Conservation (phyloP, 176 grass and related monocot genomes). For the Oryza glaberrima region DNA sequence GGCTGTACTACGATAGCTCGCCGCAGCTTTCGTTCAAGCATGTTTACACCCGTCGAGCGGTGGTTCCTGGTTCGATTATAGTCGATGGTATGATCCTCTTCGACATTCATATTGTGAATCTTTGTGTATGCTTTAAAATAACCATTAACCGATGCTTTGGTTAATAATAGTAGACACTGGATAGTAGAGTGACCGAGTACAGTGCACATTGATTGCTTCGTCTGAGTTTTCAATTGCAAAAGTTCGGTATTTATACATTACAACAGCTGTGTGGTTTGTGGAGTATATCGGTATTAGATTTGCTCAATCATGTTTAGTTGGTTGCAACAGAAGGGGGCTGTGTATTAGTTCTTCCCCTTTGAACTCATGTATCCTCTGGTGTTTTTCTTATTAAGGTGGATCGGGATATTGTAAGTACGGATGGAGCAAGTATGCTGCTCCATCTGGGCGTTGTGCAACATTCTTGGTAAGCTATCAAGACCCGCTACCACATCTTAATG, state of each 20-base stretch:
- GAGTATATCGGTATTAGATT: neutral
- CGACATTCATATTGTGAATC: neutral
- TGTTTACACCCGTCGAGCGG: slow-evolving; percentile 58
- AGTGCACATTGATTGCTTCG: neutral
- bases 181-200: neutral
- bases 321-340: neutral
- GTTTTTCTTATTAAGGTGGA: slow-evolving; percentile 67
- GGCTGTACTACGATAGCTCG: slow-evolving; percentile 50
- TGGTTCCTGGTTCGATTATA: slow-evolving; percentile 77
- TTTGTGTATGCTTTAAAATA: neutral
- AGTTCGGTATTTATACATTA: neutral
- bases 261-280: neutral
- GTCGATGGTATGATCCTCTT: slow-evolving; percentile 70
- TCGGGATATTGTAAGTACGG: slow-evolving; percentile 98
- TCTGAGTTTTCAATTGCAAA: neutral
- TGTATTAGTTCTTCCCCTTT: slow-evolving; percentile 3
- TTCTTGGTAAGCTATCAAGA: slow-evolving; percentile 67
- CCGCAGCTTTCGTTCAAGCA: slow-evolving; percentile 73
- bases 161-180: neutral
- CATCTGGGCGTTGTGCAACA: slow-evolving; percentile 87
- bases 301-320: neutral
- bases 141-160: neutral
- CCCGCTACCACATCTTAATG: neutral
- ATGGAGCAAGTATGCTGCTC: slow-evolving; percentile 95
- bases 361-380: slow-evolving; percentile 9